phyloP scores from a whole-genome alignment of 2,329 filamentous ascomycete species.

The Alternaria triticina region DNA sequence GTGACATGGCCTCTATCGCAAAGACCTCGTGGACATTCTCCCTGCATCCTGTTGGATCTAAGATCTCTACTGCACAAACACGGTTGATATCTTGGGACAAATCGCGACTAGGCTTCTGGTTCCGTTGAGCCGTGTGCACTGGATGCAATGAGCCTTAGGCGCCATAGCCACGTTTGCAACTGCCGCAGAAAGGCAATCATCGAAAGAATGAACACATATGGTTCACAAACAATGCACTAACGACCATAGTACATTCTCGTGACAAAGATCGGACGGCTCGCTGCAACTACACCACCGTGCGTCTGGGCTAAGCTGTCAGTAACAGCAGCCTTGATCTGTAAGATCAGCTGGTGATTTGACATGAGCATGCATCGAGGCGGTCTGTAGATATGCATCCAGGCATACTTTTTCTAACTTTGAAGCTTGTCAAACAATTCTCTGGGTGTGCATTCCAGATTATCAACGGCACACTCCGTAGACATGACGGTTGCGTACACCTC shows the following conservation, averaged over 20 bases:
- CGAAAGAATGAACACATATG: neutral
- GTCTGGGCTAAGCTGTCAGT: neutral
- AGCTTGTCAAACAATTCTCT: neutral
- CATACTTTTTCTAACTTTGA: neutral
- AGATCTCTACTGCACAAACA: neutral
- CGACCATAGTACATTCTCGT: neutral
- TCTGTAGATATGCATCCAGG: neutral
- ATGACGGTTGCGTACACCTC: neutral
- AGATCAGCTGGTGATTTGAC: neutral
- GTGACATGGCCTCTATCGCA: neutral
- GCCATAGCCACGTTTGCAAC: slow-evolving; percentile 1
- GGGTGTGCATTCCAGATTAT: neutral
- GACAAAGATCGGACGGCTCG: neutral
- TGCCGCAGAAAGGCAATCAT: neutral
- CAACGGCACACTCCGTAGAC: neutral
- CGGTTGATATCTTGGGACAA: slow-evolving; percentile 4
- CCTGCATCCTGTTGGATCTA: slow-evolving; percentile 9
- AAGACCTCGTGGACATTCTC: slow-evolving; percentile 2
- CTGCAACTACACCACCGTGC: slow-evolving; percentile 7
- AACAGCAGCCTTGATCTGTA: slow-evolving; percentile 2
- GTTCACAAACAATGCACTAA: neutral
- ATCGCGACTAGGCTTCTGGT: neutral
- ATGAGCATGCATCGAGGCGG: neutral
- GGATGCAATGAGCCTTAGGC: neutral
- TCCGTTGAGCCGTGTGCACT: slow-evolving; percentile 3